Conservation (phyloP, 73 alveolate genomes). For the Paramecium biaurelia region DNA sequence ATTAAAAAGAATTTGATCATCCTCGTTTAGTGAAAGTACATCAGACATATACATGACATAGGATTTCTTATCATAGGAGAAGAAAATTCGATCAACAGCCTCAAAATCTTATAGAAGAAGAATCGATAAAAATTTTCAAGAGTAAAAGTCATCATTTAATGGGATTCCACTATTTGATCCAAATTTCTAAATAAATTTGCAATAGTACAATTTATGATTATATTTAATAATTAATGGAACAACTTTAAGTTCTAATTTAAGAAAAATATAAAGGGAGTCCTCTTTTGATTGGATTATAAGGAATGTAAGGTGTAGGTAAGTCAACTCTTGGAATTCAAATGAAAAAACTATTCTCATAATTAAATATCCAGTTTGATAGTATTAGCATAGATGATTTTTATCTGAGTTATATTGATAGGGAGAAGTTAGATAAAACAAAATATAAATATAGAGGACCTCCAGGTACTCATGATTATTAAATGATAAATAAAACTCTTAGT, state of each 20-base stretch:
- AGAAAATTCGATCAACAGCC: neutral
- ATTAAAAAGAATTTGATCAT: neutral
- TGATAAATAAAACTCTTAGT: neutral
- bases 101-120: constrained; percentile 3
- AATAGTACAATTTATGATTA: neutral
- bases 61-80: constrained; percentile 8
- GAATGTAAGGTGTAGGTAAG: constrained; percentile 24
- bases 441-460: constrained; percentile 45
- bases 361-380: neutral
- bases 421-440: neutral
- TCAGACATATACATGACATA: neutral
- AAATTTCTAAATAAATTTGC: neutral
- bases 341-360: neutral
- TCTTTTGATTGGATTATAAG: constrained; percentile 26
- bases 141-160: neutral
- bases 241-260: neutral
- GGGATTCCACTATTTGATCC: neutral
- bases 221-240: neutral
- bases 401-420: neutral
- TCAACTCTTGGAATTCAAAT: constrained; percentile 13
- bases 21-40: neutral
- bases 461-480: constrained; percentile 20
- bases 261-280: neutral
- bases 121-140: neutral
- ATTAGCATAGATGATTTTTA: constrained; percentile 45